Conservation (phyloP, 139 green algal species). For the Monoraphidium neglectum region DNA sequence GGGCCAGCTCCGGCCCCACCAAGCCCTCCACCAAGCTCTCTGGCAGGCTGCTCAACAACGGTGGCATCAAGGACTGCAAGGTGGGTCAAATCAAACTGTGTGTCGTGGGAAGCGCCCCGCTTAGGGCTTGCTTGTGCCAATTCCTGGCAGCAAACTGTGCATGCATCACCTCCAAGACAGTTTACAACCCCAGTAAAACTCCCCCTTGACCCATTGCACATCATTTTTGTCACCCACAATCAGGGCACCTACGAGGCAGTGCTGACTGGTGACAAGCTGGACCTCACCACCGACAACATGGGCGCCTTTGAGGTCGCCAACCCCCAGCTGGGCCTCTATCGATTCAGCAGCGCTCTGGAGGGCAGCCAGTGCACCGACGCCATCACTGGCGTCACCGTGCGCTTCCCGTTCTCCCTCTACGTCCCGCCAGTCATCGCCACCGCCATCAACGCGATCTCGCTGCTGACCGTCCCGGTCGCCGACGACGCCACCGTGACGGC, state of each 20-base stretch:
- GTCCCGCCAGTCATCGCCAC: neutral
- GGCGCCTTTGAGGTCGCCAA: neutral
- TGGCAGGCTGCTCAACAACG: constrained; percentile 6
- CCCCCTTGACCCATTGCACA: too few species aligned
- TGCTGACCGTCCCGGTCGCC: constrained; percentile 25
- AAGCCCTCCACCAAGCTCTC: neutral
- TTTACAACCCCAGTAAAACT: too few species aligned
- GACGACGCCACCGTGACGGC: neutral
- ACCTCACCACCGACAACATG: neutral
- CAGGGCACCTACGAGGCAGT: constrained; percentile 2
- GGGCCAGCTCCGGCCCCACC: neutral
- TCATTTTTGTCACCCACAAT: neutral
- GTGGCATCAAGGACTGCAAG: neutral
- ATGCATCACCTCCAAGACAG: too few species aligned
- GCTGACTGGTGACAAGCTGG: neutral
- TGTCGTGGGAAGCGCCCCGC: too few species aligned
- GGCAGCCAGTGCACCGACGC: neutral
- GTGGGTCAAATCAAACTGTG: neutral
- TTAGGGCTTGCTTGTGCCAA: too few species aligned
- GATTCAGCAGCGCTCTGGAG: neutral
- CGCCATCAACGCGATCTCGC: constrained; percentile 20
- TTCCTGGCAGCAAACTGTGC: too few species aligned
- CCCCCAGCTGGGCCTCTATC: neutral
- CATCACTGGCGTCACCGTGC: neutral
- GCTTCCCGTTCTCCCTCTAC: neutral